A percentile compares a stretch with the other conserved stretches of the same genome.
Conservation (phyloP, 495 filamentous ascomycete genomes). For the Penicillium verhagenii region DNA sequence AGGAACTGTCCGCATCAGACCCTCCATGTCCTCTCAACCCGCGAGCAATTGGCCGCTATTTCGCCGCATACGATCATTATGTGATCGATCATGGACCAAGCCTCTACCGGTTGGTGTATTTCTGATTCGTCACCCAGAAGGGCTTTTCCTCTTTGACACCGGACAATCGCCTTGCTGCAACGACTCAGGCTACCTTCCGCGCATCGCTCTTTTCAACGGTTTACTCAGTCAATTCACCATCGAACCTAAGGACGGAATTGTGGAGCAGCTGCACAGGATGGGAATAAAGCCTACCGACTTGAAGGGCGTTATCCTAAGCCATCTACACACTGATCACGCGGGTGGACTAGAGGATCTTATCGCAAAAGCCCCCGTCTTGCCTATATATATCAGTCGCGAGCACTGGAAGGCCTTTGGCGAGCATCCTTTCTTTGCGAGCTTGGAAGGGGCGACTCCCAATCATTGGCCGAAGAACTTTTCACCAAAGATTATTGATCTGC, state of each 20-base stretch:
- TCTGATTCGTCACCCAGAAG: slow-evolving; percentile 30
- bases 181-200: slow-evolving; percentile 26
- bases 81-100: slow-evolving; percentile 24
- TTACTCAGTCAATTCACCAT: slow-evolving; percentile 20
- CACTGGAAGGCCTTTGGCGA: slow-evolving; percentile 31
- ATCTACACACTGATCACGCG: slow-evolving; percentile 34
- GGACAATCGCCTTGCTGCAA: slow-evolving; percentile 32
- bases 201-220: slow-evolving; percentile 11
- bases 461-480: slow-evolving; percentile 30
- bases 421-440: slow-evolving; percentile 21
- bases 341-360: slow-evolving; percentile 31
- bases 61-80: slow-evolving; percentile 25
- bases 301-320: slow-evolving; percentile 27
- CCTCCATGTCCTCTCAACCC: slow-evolving; percentile 28
- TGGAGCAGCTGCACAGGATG: slow-evolving; percentile 14
- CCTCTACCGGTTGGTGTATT: slow-evolving; percentile 28
- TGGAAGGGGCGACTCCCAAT: slow-evolving; percentile 27
- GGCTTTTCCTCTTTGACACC: slow-evolving; percentile 32
- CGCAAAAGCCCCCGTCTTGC: slow-evolving; percentile 17
- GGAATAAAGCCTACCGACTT: slow-evolving; percentile 27
- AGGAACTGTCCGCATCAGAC: slow-evolving; percentile 22
- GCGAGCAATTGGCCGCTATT: slow-evolving; percentile 12
- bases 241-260: slow-evolving; percentile 20
- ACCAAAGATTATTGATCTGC: slow-evolving; percentile 24
- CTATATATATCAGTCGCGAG: slow-evolving; percentile 23